These are phyloP conservation scores for Avena eriantha DNA, from an alignment of 176 grass and related monocot species.

Conservation along the genomic window DNA sequence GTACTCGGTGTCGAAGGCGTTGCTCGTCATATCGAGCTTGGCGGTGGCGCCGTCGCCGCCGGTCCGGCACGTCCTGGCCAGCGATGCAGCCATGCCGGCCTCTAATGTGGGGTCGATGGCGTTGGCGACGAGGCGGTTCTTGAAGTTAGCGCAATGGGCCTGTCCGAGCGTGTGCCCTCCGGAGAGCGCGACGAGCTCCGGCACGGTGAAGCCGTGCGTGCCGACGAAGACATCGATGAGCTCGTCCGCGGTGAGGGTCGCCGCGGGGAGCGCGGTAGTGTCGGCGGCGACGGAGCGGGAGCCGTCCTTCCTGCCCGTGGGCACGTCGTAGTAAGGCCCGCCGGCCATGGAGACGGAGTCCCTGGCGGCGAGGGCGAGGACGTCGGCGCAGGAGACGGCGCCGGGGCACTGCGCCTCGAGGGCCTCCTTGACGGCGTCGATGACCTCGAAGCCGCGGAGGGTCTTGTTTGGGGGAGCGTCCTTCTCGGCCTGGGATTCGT, in stretches of 20 bases:
- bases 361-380: conserved; percentile 57
- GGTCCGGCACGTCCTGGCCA: neutral
- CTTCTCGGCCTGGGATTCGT: neutral
- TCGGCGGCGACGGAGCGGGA: conserved; percentile 56
- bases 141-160: conserved; percentile 56
- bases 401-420: conserved; percentile 27
- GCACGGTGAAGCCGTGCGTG: conserved; percentile 51
- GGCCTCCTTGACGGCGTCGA: conserved; percentile 12
- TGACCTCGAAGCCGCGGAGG: conserved; percentile 32
- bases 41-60: conserved; percentile 24
- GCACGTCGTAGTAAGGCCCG: conserved; percentile 59
- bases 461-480: neutral
- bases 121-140: conserved; percentile 40
- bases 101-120: conserved; percentile 54
- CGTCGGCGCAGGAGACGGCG: conserved; percentile 71
- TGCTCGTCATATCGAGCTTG: conserved; percentile 29
- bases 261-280: conserved; percentile 54
- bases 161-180: conserved; percentile 61
- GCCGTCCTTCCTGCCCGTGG: conserved; percentile 62
- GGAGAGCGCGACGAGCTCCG: conserved; percentile 62
- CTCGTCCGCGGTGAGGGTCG: conserved; percentile 39
- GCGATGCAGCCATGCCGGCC: neutral
- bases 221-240: conserved; percentile 48
- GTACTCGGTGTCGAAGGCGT: conserved; percentile 53
- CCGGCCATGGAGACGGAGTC: conserved; percentile 53